These are phyloP conservation scores for Debaryomyces subglobosus DNA, from an alignment of 1,139 yeast species.

Conservation along the genomic window DNA sequence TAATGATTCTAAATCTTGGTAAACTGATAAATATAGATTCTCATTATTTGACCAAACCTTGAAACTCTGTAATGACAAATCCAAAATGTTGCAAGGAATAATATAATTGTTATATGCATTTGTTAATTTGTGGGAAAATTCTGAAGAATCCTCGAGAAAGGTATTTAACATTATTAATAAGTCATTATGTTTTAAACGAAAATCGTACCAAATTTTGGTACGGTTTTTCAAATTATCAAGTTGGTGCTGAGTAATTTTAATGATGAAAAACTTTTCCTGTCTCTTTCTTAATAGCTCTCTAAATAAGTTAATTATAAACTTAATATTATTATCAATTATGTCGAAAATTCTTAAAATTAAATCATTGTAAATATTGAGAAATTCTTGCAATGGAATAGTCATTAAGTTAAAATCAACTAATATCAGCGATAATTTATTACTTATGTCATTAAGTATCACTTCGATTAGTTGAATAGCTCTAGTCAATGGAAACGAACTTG, in stretches of 20 bases:
- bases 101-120: constrained; percentile 38
- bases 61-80: constrained; percentile 36
- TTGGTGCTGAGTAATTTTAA: constrained; percentile 53
- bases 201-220: constrained; percentile 44
- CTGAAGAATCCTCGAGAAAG: constrained; percentile 22
- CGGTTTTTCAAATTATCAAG: constrained; percentile 51
- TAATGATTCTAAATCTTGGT: constrained; percentile 24
- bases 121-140: constrained; percentile 23
- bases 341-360: constrained; percentile 22
- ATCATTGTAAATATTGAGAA: constrained; percentile 22
- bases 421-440: constrained; percentile 26
- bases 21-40: constrained; percentile 28
- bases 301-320: constrained; percentile 49
- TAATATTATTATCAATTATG: constrained; percentile 37
- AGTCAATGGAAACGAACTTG: constrained; percentile 64
- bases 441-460: constrained; percentile 46
- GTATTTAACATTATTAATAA: constrained; percentile 45
- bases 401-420: constrained; percentile 27
- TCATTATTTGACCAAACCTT: constrained; percentile 38
- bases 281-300: constrained; percentile 79
- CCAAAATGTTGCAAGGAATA: constrained; percentile 33
- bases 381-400: constrained; percentile 29
- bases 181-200: constrained; percentile 60
- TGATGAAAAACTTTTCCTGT: constrained; percentile 69
- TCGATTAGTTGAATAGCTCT: constrained; percentile 69